These are phyloP conservation scores for Hemileia vastatrix DNA, from an alignment of 1,284 basidiomycete species.

Conservation along the genomic window DNA sequence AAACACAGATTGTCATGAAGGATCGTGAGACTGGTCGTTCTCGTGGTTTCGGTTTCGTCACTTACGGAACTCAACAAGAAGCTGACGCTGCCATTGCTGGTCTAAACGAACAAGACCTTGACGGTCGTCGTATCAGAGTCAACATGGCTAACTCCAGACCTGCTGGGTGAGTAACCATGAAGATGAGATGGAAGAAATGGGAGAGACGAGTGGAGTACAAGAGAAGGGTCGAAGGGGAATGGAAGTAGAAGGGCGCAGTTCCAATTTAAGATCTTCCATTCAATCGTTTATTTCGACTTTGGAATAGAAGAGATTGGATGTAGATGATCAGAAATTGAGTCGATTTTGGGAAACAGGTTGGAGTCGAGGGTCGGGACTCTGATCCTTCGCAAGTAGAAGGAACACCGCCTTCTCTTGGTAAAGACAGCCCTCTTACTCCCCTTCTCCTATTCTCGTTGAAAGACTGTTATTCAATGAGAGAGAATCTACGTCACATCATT, in stretches of 20 bases:
- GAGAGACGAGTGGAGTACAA: not conserved
- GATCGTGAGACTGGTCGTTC: conserved; percentile 93
- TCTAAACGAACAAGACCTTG: conserved; percentile 85
- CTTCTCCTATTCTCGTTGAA: no score
- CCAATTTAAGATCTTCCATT: conserved; percentile 31
- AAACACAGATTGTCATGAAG: conserved; percentile 70
- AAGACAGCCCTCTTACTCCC: no score
- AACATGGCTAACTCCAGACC: conserved; percentile 83
- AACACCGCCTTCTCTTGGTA: no score
- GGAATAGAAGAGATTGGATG: conserved; percentile 1
- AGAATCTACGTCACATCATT: no score
- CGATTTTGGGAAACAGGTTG: conserved; percentile 27
- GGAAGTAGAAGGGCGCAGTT: conserved; percentile 45
- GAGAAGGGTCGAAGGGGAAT: conserved; percentile 47
- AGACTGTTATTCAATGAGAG: no score
- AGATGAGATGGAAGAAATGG: not conserved
- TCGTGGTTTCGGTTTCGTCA: conserved; percentile 88
- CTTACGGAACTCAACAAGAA: conserved; percentile 51
- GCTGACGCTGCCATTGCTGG: conserved; percentile 66
- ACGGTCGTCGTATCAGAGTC: conserved; percentile 77
- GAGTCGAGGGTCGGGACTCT: no score
- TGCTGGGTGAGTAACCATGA: no score
- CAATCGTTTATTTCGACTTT: conserved; percentile 13
- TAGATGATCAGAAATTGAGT: conserved; percentile 28
- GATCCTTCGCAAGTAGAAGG: no score